Conservation (phyloP, 768 basidiomycete genomes). For the Filobasidium floriforme region DNA sequence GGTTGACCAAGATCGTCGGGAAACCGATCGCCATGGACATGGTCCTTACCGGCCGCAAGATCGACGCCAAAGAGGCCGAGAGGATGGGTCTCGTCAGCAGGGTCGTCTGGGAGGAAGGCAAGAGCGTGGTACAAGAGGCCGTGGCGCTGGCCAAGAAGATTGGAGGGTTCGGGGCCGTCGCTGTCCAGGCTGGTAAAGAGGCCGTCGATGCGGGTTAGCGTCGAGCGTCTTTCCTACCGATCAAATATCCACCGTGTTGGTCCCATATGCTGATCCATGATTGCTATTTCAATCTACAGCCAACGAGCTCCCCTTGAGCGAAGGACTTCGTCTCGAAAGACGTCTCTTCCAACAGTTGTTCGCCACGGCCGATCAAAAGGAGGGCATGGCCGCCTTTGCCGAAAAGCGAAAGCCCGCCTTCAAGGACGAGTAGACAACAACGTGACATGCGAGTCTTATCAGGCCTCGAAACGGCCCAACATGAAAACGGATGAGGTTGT, state of each 20-base stretch:
- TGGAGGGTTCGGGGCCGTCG: conserved; percentile 70
- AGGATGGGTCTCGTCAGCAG: conserved; percentile 79
- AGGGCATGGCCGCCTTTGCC: conserved; percentile 90
- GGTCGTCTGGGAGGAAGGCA: conserved; percentile 61
- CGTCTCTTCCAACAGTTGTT: conserved; percentile 85
- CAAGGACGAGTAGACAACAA: conserved; percentile 53
- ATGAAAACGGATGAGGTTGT: too few relatives aligned
- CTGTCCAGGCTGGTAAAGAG: conserved; percentile 81
- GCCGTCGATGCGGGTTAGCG: conserved; percentile 74
- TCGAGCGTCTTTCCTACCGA: neutral
- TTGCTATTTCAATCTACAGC: conserved; percentile 51
- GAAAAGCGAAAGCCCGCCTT: conserved; percentile 87
- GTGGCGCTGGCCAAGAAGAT: conserved; percentile 69
- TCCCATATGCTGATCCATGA: too few relatives aligned
- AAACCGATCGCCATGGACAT: conserved; percentile 94
- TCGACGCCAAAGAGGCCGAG: conserved; percentile 73
- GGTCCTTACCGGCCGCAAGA: conserved; percentile 74
- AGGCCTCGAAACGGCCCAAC: neutral
- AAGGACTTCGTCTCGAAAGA: conserved; percentile 80
- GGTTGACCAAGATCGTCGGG: conserved; percentile 73
- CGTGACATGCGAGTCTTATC: neutral
- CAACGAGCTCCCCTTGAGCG: conserved; percentile 67
- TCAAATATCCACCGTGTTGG: too few relatives aligned
- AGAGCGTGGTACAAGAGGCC: conserved; percentile 81
- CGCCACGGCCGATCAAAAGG: conserved; percentile 90